Conservation (phyloP, 805 yeast genomes). For the Metschnikowia lunata region DNA sequence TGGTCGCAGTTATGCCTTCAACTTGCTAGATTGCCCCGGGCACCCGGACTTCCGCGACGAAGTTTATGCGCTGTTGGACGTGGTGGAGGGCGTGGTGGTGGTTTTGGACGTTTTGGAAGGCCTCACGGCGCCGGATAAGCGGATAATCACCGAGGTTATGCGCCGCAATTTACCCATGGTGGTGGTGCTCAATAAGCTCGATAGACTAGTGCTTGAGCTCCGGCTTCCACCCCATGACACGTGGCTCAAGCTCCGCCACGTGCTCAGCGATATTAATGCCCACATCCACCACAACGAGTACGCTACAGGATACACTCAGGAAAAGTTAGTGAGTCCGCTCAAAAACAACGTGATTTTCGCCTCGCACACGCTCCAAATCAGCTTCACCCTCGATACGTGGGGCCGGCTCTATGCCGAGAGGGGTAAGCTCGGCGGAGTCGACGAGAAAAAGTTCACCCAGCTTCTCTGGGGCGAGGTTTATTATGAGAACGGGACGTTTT, state of each 20-base stretch:
- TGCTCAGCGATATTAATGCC: constrained; percentile 61
- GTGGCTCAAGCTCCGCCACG: constrained; percentile 58
- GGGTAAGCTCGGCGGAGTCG: constrained; percentile 6
- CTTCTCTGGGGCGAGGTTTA: constrained; percentile 77
- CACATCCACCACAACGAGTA: constrained; percentile 37
- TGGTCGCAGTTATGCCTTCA: constrained; percentile 52
- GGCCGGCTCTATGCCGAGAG: constrained; percentile 39
- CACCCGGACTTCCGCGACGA: constrained; percentile 84
- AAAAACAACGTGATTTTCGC: constrained; percentile 69
- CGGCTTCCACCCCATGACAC: constrained; percentile 71
- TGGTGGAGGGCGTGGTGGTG: constrained; percentile 62
- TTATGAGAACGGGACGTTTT: constrained; percentile 48
- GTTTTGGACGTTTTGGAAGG: constrained; percentile 90
- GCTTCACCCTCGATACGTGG: constrained; percentile 67
- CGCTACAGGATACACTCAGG: constrained; percentile 23
- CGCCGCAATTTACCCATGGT: constrained; percentile 47
- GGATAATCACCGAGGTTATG: constrained; percentile 50
- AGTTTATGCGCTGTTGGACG: constrained; percentile 48
- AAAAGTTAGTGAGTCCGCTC: constrained; percentile 51
- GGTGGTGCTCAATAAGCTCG: constrained; percentile 75
- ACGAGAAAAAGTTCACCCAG: constrained; percentile 39
- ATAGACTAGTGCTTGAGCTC: constrained; percentile 77
- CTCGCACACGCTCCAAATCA: constrained; percentile 56
- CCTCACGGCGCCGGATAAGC: constrained; percentile 49
- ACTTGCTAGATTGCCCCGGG: constrained; percentile 86